Evolutionary conservation across 306 rosid genomes (phyloP).

Genomic region (Phaseolus lunatus): DNA sequence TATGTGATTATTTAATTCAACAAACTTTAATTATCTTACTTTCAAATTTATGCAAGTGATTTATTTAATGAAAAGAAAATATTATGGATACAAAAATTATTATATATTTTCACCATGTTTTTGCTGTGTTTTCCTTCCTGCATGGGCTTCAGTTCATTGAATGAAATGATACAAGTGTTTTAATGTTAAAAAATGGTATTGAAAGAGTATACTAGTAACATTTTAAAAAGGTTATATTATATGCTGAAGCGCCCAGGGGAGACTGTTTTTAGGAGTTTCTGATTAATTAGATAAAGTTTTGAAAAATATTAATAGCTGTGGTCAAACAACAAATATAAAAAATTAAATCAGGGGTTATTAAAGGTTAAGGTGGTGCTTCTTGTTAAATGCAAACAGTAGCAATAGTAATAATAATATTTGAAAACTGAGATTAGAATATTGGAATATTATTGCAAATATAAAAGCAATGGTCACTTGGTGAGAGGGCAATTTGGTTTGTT

Average conservation of each 20-base stretch:
- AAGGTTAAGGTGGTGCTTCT: constrained; percentile 52
- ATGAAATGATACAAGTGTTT: too few relatives aligned
- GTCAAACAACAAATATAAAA: not conserved
- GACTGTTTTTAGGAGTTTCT: not conserved
- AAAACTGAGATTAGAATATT: constrained; percentile 23
- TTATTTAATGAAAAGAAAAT: too few relatives aligned
- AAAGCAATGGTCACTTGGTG: constrained; percentile 38
- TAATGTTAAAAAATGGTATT: too few relatives aligned
- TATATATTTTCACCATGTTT: too few relatives aligned
- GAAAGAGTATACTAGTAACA: too few relatives aligned
- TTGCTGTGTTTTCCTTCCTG: too few relatives aligned
- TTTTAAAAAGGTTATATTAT: too few relatives aligned
- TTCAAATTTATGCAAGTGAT: too few relatives aligned
- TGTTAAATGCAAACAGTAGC: constrained; percentile 7
- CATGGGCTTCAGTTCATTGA: too few relatives aligned
- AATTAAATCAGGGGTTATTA: constrained; percentile 40
- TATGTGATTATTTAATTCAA: too few relatives aligned
- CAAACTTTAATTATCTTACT: too few relatives aligned
- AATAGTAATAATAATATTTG: not conserved
- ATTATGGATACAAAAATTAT: too few relatives aligned
- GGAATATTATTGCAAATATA: not conserved
- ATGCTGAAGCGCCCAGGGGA: not conserved
- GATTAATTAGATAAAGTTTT: not conserved
- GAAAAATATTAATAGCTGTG: not conserved
- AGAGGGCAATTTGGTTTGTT: constrained; percentile 45